Conservation (phyloP, 2,329 filamentous ascomycete genomes). For the Penicillium aurantiogriseum region DNA sequence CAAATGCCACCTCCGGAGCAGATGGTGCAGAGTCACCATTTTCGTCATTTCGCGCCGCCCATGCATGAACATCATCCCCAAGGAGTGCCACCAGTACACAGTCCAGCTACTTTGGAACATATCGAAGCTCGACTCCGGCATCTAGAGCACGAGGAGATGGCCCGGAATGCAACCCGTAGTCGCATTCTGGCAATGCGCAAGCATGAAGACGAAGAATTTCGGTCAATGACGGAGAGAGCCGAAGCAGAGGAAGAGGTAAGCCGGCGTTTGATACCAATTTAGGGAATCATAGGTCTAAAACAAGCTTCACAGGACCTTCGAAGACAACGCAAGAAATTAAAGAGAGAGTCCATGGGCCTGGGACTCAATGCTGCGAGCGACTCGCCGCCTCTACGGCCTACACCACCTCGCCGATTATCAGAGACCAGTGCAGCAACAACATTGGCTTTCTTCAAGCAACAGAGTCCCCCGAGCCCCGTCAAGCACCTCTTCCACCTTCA, state of each 20-base stretch:
- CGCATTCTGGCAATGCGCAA: slow-evolving; percentile 39
- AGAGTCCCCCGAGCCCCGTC: slow-evolving; percentile 41
- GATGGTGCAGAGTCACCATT: slow-evolving; percentile 35
- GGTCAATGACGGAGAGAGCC: slow-evolving; percentile 40
- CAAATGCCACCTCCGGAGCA: slow-evolving; percentile 34
- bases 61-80: slow-evolving; percentile 32
- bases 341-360: slow-evolving; percentile 43
- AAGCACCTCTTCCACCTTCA: slow-evolving; percentile 28
- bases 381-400: slow-evolving; percentile 39
- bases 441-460: slow-evolving; percentile 43
- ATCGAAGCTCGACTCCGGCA: slow-evolving; percentile 41
- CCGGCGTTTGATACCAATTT: background rate
- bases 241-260: slow-evolving; percentile 44
- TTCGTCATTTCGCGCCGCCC: slow-evolving; percentile 31
- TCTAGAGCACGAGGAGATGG: slow-evolving; percentile 42
- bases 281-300: background rate
- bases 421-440: slow-evolving; percentile 44
- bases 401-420: slow-evolving; percentile 40
- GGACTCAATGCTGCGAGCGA: slow-evolving; percentile 34
- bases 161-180: slow-evolving; percentile 38
- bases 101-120: slow-evolving; percentile 34
- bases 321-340: slow-evolving; percentile 40
- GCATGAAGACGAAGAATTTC: slow-evolving; percentile 43
- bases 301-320: slow-evolving; percentile 34
- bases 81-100: slow-evolving; percentile 24